A percentile compares a stretch with the other conserved stretches of the same genome.
Conservation (phyloP, 169 alveolate genomes). For the Cryptosporidium tyzzeri region DNA sequence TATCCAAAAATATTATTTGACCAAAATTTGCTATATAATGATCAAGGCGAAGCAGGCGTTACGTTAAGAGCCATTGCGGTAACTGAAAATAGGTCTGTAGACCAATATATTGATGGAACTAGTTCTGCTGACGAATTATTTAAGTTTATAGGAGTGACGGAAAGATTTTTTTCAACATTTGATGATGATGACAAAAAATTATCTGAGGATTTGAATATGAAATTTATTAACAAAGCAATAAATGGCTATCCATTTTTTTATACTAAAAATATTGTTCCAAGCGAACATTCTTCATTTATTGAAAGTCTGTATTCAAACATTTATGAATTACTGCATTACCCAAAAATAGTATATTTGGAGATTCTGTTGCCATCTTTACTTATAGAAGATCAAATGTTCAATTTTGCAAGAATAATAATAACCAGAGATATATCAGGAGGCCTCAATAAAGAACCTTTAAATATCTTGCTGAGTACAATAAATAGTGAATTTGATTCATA, state of each 20-base stretch:
- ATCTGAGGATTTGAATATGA: conserved; percentile 35
- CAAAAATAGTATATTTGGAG: conserved; percentile 33
- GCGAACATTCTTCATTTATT: not conserved
- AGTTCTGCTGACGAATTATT: conserved; percentile 29
- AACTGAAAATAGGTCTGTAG: conserved; percentile 27
- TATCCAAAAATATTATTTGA: conserved; percentile 10
- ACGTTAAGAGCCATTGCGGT: conserved; percentile 32
- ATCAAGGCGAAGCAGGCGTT: not conserved
- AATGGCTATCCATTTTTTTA: conserved; percentile 41
- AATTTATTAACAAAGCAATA: not conserved
- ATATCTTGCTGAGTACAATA: not conserved
- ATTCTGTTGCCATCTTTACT: conserved; percentile 30
- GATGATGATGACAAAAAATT: conserved; percentile 14
- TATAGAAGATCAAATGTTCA: conserved; percentile 39
- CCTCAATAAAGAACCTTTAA: not conserved
- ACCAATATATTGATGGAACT: not conserved
- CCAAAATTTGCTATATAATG: conserved; percentile 27
- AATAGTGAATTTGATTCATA: conserved; percentile 1
- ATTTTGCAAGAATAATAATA: conserved; percentile 9
- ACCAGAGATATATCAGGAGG: conserved; percentile 24
- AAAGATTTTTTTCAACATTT: not conserved
- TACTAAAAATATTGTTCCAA: not conserved
- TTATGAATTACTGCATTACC: conserved; percentile 15
- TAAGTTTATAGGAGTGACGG: not conserved
- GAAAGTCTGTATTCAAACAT: conserved; percentile 5